Base-by-base conservation (phyloP, 768 basidiomycete genomes). In the Amanita molliuscula region DNA sequence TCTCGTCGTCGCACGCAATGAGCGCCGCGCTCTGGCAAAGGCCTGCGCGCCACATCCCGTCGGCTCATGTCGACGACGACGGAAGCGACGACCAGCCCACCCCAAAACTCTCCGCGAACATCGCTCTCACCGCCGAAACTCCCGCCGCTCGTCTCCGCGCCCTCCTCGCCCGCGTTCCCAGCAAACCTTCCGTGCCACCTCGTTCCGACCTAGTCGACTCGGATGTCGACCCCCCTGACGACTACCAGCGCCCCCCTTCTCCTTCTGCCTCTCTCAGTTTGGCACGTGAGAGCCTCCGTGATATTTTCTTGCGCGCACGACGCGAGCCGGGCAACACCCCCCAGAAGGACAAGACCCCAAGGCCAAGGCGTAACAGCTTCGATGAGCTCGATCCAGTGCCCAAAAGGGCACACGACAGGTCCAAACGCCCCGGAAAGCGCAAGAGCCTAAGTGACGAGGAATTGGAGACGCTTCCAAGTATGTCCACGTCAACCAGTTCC, bases 371-470 rank as follows among this genome's bases (percentile, higher is more conserved):
- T 60, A 81, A 77, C 56, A 84, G 80, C 59, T 69, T 81, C 43
- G 79, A 79, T 56, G 79, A 81, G 48, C 74, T 77, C 35, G 81
- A 84, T 48, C 67, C 69, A 11, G 78, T 69, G 42, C 78, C 81
- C 1, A 65, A 68, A 57, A 61, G 72, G 35, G 58, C 65, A 36
- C 63, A 62, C 51, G 70, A 73, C 50, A 64, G 69, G 51, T 61
- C 64, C 20, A 67, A 63, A 49, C 67, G 64, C 52, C 80, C 73
- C 61, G 72, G 69, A 8, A 77, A 80, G 53, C 70, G 77, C 33
- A 72, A 67, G 55, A 85, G 80, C 58, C 53, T 80, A 55, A 84
- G 82, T 57, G 84, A 86, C 55, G 83, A 86, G 58, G 84, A 85
- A 58, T 61, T 66, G 2, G 82, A 82, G 31, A 72, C 33, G 62